Base-by-base conservation (phyloP, 2,329 filamentous ascomycete species). In the Leptographium flavum region DNA sequence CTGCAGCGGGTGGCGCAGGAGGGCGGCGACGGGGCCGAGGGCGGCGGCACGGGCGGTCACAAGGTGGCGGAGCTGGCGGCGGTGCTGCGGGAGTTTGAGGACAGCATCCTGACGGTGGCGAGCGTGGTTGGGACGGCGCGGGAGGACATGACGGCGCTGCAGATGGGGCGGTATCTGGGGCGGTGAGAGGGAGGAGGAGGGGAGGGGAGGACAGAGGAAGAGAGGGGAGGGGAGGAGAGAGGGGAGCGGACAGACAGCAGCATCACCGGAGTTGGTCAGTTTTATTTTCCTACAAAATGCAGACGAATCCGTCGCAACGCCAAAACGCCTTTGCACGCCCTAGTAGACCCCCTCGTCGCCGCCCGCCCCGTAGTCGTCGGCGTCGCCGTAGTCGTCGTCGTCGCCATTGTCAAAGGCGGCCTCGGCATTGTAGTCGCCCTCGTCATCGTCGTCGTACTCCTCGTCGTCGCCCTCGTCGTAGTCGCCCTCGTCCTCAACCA, bases 31-130 rank as follows among this genome's bases (percentile, higher is more conserved):
- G 47, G 47, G 19, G 40, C 38, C 33, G 25, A 52, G 67, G 75
- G 53, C 63, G 40, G 64, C 27, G 62, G 64, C 27, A 55, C 61
- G 44, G 52, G 63, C 45, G 65, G 71, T 51, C 62, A 74, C 58
- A 63, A 63, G 50, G 60, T 67, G 19, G 60, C 65, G 31, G 69
- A 73, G 56, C 63, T 81, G 38, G 73, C 72, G 15, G 70, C 67
- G 13, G 76, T 79, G 37, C 65, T 83, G 51, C 66, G 71, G 17
- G 79, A 82, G 52, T 79, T 83, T 49, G 77, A 83, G 60, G 68
- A 73, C 52, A 72, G 76, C 46, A 79, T 83, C 45, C 59, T 81
- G 46, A 71, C 74, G 44, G 77, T 81, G 46, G 79, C 79, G 5
- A 67, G 70, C 22, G 70, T 75, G 45, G 69, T 83, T 42, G 77